Evolutionary conservation across 805 yeast genomes (phyloP).

Genomic region (Starmerella floris): DNA sequence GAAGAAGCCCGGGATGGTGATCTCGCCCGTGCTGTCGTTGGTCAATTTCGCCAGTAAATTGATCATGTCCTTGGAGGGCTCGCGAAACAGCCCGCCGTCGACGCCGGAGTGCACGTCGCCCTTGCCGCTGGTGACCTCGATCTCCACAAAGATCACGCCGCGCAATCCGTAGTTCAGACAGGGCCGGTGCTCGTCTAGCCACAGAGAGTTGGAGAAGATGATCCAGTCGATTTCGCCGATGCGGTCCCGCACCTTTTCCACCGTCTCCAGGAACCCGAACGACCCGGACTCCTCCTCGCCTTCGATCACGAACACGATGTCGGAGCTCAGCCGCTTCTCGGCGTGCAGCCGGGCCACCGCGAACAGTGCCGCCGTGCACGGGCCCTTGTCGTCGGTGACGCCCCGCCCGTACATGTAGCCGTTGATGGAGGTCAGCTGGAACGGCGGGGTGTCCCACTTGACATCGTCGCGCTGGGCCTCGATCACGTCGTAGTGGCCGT

Average conservation of each 20-base stretch:
- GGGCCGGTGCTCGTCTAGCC: conserved; percentile 83
- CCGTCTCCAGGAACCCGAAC: conserved; percentile 61
- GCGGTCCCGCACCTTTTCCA: conserved; percentile 33
- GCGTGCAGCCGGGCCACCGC: conserved; percentile 64
- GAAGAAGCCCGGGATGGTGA: conserved; percentile 56
- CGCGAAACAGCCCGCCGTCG: conserved; percentile 81
- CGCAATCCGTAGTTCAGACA: conserved; percentile 89
- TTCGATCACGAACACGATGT: conserved; percentile 72
- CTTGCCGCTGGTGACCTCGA: conserved; percentile 53
- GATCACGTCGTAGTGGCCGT: conserved; percentile 93
- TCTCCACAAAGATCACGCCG: conserved; percentile 74
- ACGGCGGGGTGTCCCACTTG: conserved; percentile 70
- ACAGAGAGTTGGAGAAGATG: conserved; percentile 75
- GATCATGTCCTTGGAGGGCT: conserved; percentile 78
- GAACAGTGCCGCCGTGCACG: conserved; percentile 70
- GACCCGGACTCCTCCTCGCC: conserved; percentile 97
- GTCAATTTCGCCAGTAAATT: conserved; percentile 55
- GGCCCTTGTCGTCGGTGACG: conserved; percentile 90
- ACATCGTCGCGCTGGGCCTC: conserved; percentile 45
- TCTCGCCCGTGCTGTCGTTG: conserved; percentile 37
- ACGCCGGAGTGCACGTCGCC: conserved; percentile 95
- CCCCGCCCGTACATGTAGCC: conserved; percentile 89
- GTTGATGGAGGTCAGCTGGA: conserved; percentile 55
- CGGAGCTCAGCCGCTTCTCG: conserved; percentile 42
- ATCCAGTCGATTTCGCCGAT: conserved; percentile 82